Base-by-base conservation (phyloP, 768 basidiomycete genomes). In the Leccinum longicurvipes region DNA sequence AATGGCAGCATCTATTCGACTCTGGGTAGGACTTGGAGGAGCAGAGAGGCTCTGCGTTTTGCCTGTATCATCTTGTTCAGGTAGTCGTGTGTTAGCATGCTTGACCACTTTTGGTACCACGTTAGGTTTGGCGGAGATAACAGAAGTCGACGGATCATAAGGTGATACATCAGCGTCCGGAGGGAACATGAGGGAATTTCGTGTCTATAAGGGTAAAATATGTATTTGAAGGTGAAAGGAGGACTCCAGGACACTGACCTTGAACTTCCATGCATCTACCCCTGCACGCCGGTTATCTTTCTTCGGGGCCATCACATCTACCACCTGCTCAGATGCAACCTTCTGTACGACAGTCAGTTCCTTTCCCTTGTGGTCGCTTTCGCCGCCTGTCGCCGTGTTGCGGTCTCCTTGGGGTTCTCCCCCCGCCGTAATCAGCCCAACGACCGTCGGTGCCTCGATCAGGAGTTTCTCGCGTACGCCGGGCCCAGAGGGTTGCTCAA, bases 131-230 rank as follows among this genome's bases (percentile, higher is more conserved):
- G 60, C 59, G n/a, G 70, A 56, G 24, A 65, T 56, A 32, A 69
- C 54, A 50, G 72, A 63, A 4, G 66, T 65, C 46, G 73, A 71
- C 4, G 74, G 71, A 66, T 86, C 80, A 64, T 93, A 91, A 1
- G 93, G 91, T 21, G 88, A 83, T 45, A 82, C 77, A 67, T 99
- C 89, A 25, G 91, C 92, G 64, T 97, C 97, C 2, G 97, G 95
- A 0, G 88, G 68, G 66, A 98, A 99, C 93, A 97, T 97, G 51
- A 99, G 77, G 4, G 91, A 86, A 73, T 99, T 99, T 55, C 97
- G 86, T 25, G 92, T 81, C 94, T 97, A 63, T 3, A 45, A 25
- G 23, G 27, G 42, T 0, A 19, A 41, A 19, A 49, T 8, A 53
- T 41, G 27, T 50, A 24, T 47, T n/a, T 42, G 48, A 23, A 27